Conservation (phyloP, 75 land plant genomes). For the Cupressus sempervirens region DNA sequence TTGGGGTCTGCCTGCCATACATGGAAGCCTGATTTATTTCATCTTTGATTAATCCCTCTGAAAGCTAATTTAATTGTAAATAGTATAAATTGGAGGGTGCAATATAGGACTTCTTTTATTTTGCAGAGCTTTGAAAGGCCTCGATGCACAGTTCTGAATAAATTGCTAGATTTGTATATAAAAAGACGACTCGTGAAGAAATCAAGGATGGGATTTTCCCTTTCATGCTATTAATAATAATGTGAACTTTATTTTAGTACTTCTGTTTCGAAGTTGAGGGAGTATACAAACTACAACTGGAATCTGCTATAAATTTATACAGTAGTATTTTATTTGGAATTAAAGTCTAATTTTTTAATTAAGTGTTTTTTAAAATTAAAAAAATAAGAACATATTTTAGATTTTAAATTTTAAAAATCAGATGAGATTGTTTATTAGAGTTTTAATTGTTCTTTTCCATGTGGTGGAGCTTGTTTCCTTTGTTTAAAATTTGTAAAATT, state of each 20-base stretch:
- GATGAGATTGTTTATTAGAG: no score
- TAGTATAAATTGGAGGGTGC: not conserved
- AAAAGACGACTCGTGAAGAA: not conserved
- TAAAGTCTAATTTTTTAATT: no score
- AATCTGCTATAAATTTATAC: not conserved
- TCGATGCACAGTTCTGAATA: not conserved
- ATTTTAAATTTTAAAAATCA: no score
- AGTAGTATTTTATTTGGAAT: no score
- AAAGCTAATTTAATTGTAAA: constrained; percentile 6
- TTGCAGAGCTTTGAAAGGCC: not conserved
- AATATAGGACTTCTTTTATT: not conserved
- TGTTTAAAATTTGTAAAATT: no score
- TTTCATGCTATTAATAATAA: not conserved
- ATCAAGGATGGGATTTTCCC: not conserved
- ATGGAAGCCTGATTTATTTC: not conserved
- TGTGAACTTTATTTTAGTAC: no score
- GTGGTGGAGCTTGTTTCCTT: no score
- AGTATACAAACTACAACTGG: not conserved
- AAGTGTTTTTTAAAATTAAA: no score
- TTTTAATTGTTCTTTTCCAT: no score
- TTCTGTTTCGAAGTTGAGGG: not conserved
- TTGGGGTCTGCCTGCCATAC: not conserved
- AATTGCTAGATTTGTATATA: not conserved
- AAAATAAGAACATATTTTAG: no score
- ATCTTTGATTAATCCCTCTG: not conserved